Conservation (phyloP, 257 asterid species). For the Plectranthus barbatus region DNA sequence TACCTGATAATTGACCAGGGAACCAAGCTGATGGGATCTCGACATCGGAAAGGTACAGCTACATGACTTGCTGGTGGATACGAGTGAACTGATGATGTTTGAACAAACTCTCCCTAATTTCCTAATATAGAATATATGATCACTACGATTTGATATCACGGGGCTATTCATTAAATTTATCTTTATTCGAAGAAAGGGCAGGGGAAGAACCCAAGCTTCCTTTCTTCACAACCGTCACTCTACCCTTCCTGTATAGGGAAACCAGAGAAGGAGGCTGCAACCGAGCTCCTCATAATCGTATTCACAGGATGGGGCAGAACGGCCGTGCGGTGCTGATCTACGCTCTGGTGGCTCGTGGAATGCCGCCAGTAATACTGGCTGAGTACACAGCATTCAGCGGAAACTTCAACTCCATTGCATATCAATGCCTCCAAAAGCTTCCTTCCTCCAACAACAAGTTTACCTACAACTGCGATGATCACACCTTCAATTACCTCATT, state of each 20-base stretch:
- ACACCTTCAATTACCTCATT: too few species aligned
- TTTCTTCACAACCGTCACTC: neutral
- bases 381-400: constrained; percentile 17
- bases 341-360: constrained; percentile 24
- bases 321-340: constrained; percentile 11
- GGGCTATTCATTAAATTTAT: too few species aligned
- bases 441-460: constrained; percentile 22
- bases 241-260: neutral
- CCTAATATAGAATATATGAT: neutral
- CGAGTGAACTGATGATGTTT: neutral
- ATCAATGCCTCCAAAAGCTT: constrained; percentile 26
- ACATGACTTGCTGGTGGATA: neutral
- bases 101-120: neutral
- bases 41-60: too few species aligned
- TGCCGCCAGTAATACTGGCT: constrained; percentile 17
- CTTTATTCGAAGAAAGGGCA: neutral
- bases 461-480: too few species aligned
- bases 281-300: neutral
- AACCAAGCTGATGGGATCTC: too few species aligned
- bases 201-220: neutral
- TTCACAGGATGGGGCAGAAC: constrained; percentile 7
- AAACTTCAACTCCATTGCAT: constrained; percentile 20
- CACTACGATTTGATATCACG: neutral
- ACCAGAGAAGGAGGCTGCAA: neutral
- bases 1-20: too few species aligned